Evolutionary conservation across 2,329 filamentous ascomycete genomes (phyloP), one percentile per base, ranked within the genome.

Genomic region (Waltergamsia citrina): DNA sequence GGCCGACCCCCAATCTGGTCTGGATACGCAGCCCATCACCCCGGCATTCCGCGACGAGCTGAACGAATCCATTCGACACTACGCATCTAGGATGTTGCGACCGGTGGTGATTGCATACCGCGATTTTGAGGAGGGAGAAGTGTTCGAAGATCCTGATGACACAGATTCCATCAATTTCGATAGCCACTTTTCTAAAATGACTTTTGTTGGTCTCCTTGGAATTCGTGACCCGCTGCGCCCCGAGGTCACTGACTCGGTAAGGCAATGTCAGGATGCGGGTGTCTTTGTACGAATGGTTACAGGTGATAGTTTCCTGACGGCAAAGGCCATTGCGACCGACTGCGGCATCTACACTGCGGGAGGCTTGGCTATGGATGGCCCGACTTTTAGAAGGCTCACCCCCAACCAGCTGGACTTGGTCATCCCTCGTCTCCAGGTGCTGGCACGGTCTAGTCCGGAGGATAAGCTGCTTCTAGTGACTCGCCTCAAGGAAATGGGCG

Each of bases 371-470:
- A 73, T 78, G 48, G 48, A 53, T 15, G 50, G 50, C 0, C 44
- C 27, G 59, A 71, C 41, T 67, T 78, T 78, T 65, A 28, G 74
- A 63, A 50, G 70, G 69, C 51, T 52, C 14, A 46, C 44, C 3
- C 76, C 76, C 36, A 29, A 68, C 58, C 39, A 61, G 20, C 41
- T 53, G 57, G 53, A 70, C 36, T 58, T 62, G 10, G 56, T 70
- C 36, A 69, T 76, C 33, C 71, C 72, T 8, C 70, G 73, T 38
- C 63, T 81, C 3, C 74, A 78, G 46, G 75, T 81, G 14, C 64
- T 81, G 32, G 76, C 76, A 33, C 69, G 76, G 31, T 79, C 75
- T 6, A 77, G 71, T 32, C 76, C 76, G 2, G 73, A 80, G 39
- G 76, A 81, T 45, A 81, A 81, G 53, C 62, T 70, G 14, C 71